Base-by-base conservation (phyloP, 139 green algal genomes). In the Tetradesmus lagerheimii region DNA sequence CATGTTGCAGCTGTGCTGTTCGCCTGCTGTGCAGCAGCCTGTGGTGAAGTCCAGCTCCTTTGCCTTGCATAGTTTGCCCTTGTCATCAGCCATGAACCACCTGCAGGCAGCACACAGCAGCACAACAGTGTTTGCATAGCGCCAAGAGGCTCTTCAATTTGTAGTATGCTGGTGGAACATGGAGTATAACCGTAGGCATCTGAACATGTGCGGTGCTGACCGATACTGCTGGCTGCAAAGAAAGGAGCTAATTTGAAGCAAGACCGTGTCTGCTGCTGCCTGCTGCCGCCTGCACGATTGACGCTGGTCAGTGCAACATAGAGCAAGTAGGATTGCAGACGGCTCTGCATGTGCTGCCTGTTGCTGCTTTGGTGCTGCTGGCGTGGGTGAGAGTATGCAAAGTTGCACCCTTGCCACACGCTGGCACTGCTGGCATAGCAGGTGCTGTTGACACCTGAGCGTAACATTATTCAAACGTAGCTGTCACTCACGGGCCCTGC, bases 11-110 rank as follows among this genome's bases (percentile, higher is more conserved):
- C 77, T 88, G 86, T 97, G 93, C 50, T 93, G 88, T 11, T 92
- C 74, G 20, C 95, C 95, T 1, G 37, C 27, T 14, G 12, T 79
- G 88, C 96, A 98, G 93, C 96, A 98, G 0, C 96, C 95, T 2
- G 91, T 96, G 0, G 83, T 53, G 79, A 92, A 93, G 78, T 95
- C 85, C 0, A 97, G 14, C 0, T 93, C 66, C 0, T 92, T 34
- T 0, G 93, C 79, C 0, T 45, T 67, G 89, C 96, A 98, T 8
- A 97, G 76, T 0, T 91, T 89, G 18, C 96, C 96, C 15, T 80
- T 67, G 64, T 95, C 93, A 83, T 98, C 96, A 0, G 96, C 67
- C 0, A 97, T 71, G 4, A 66, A 79, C 25, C 78, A 91, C 62
- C 95, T 94, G 87, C 77, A 81, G 67, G n/a, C 67, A 78, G 31